These are phyloP conservation scores for Coniochaeta sp. DNA, from an alignment of 2,329 filamentous ascomycete genomes.

Conservation along the genomic window DNA sequence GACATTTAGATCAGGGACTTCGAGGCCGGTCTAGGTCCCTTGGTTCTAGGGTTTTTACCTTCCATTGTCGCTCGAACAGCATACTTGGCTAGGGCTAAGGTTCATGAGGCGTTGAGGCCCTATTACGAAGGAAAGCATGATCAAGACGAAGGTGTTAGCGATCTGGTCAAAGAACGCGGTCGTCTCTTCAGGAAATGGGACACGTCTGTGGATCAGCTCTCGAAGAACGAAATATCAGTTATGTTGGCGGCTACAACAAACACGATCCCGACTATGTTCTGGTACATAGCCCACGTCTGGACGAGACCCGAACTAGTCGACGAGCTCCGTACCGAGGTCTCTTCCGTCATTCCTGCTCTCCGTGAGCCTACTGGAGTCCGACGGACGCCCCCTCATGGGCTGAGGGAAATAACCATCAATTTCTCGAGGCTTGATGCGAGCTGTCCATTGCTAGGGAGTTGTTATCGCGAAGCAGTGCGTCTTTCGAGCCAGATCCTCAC, in stretches of 20 bases:
- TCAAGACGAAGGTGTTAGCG: neutral
- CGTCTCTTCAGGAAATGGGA: neutral
- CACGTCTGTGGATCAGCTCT: neutral
- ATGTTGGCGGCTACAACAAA: neutral
- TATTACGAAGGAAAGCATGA: neutral
- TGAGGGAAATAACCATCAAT: constrained; percentile 14
- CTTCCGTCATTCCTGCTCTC: neutral
- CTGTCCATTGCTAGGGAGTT: constrained; percentile 1
- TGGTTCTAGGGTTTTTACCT: neutral
- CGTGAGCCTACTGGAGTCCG: neutral
- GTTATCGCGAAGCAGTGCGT: constrained; percentile 2
- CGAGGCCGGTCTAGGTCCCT: neutral
- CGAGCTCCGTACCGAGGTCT: neutral
- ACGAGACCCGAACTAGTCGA: neutral
- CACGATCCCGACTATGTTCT: constrained; percentile 2
- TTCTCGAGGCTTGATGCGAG: neutral
- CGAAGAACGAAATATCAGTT: constrained; percentile 1
- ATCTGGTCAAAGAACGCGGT: neutral
- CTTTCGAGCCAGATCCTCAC: neutral
- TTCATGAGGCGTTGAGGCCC: neutral
- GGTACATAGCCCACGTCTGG: neutral
- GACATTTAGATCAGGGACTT: neutral
- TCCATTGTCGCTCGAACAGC: neutral
- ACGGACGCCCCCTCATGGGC: neutral
- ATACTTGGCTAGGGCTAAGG: neutral